Conservation (phyloP, 768 basidiomycete genomes). For the Boletus coccyginus region DNA sequence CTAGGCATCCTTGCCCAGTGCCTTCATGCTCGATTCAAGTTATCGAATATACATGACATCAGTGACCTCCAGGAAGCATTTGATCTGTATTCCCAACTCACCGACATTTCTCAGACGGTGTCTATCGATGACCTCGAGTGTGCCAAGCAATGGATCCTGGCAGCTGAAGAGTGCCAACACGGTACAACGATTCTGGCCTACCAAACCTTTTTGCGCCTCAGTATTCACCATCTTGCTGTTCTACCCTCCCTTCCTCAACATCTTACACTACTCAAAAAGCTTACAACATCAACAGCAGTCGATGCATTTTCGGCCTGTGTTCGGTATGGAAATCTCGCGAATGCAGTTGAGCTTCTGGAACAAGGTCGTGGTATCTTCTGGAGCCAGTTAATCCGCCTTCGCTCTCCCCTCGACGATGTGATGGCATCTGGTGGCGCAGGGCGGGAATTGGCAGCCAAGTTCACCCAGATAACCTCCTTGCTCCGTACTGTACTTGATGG, state of each 20-base stretch:
- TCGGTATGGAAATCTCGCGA: slow-evolving; percentile 1
- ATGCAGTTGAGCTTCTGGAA: slow-evolving; percentile 32
- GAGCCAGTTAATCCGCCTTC: slow-evolving; percentile 19
- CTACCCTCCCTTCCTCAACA: neutral
- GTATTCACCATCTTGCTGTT: neutral
- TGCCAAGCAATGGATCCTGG: neutral
- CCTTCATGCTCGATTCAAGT: too few relatives aligned
- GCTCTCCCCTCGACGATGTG: slow-evolving; percentile 7
- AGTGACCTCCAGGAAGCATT: neutral
- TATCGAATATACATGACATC: too few relatives aligned
- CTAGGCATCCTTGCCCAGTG: too few relatives aligned
- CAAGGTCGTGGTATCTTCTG: slow-evolving; percentile 24
- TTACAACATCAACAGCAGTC: neutral
- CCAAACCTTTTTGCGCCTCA: slow-evolving; percentile 1
- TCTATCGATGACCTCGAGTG: neutral
- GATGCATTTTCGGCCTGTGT: slow-evolving; percentile 15
- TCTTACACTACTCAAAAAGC: neutral
- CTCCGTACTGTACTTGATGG: neutral
- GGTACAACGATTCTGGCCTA: slow-evolving; percentile 11
- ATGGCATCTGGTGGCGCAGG: neutral
- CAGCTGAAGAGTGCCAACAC: slow-evolving; percentile 11
- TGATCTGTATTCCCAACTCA: neutral
- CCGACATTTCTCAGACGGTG: neutral
- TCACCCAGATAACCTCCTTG: neutral
- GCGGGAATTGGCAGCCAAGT: neutral